A percentile compares a stretch with the other conserved stretches of the same genome.
Conservation (phyloP, 2,329 filamentous ascomycete species). For the Ophiostoma quercus region DNA sequence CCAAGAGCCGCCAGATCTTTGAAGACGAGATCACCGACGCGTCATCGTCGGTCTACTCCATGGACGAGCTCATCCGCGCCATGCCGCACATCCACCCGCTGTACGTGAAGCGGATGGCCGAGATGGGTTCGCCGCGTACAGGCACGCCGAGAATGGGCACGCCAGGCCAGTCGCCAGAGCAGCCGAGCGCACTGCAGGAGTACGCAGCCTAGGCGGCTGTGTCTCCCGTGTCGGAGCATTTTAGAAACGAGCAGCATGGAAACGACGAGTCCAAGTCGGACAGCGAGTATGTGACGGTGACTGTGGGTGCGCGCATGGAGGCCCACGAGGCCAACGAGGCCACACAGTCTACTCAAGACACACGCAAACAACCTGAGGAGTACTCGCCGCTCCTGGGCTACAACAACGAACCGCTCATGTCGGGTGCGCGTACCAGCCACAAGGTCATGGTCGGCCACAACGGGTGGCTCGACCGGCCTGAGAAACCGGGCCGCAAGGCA, state of each 20-base stretch:
- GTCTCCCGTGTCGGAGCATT: slow-evolving; percentile 20
- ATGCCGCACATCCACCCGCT: slow-evolving; percentile 31
- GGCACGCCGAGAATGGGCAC: neutral
- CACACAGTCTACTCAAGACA: neutral
- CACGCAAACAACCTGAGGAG: slow-evolving; percentile 24
- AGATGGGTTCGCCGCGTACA: slow-evolving; percentile 15
- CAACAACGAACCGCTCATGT: slow-evolving; percentile 36
- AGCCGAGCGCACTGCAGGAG: slow-evolving; percentile 23
- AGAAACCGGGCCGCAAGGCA: slow-evolving; percentile 29
- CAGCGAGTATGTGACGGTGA: slow-evolving; percentile 4
- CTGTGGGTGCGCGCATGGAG: neutral
- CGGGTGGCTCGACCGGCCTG: slow-evolving; percentile 51
- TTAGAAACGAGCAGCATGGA: neutral
- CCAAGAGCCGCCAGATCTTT: neutral
- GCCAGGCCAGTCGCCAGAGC: slow-evolving; percentile 16
- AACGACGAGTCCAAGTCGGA: neutral
- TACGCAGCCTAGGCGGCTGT: slow-evolving; percentile 25
- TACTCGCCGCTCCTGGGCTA: slow-evolving; percentile 44
- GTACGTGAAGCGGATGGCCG: slow-evolving; percentile 27
- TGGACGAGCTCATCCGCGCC: slow-evolving; percentile 29
- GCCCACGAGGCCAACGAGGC: neutral
- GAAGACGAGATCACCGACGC: slow-evolving; percentile 25
- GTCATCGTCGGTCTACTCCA: slow-evolving; percentile 35
- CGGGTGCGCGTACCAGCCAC: slow-evolving; percentile 37
- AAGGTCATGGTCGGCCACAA: slow-evolving; percentile 52